Percentiles rank a stretch among this genome's conserved stretches.
These are phyloP conservation scores for Sarocladium strictum DNA, from an alignment of 2,329 filamentous ascomycete species.

Conservation along the genomic window DNA sequence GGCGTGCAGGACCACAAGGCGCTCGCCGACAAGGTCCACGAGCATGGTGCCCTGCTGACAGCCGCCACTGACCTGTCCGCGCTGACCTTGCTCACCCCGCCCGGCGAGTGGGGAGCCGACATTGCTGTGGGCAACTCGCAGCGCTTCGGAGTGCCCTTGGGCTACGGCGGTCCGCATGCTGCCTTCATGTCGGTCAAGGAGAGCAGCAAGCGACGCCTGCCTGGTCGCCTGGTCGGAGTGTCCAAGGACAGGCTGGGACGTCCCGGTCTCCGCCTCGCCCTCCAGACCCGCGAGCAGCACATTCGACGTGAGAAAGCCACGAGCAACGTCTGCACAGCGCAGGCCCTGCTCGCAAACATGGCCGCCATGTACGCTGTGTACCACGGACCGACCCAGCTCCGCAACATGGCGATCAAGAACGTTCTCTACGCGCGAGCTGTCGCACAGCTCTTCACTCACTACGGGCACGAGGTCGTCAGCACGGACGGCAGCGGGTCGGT, in stretches of 20 bases:
- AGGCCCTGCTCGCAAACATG: conserved; percentile 93
- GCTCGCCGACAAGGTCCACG: conserved; percentile 72
- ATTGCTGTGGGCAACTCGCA: conserved; percentile 93
- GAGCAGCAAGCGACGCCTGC: conserved; percentile 90
- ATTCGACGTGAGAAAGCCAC: conserved; percentile 95
- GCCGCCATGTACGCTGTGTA: conserved; percentile 91
- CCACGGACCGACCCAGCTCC: conserved; percentile 79
- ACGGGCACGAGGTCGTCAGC: conserved; percentile 54
- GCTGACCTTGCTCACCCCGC: conserved; percentile 79
- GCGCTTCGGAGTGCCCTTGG: conserved; percentile 85
- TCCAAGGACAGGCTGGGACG: conserved; percentile 86
- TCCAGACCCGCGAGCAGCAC: conserved; percentile 73
- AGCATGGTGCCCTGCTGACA: conserved; percentile 71
- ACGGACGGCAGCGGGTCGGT: conserved; percentile 49
- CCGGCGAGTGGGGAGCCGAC: conserved; percentile 91
- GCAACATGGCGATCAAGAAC: conserved; percentile 69
- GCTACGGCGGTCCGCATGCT: conserved; percentile 90
- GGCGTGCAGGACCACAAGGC: conserved; percentile 68
- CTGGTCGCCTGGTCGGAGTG: conserved; percentile 81
- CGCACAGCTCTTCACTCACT: conserved; percentile 36
- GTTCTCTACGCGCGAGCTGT: conserved; percentile 65
- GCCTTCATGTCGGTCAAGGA: conserved; percentile 92
- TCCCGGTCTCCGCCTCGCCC: conserved; percentile 70
- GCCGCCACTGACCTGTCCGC: conserved; percentile 87
- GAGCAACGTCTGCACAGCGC: conserved; percentile 94